Conservation (phyloP, 805 yeast species). For the Barnettozyma salicaria region DNA sequence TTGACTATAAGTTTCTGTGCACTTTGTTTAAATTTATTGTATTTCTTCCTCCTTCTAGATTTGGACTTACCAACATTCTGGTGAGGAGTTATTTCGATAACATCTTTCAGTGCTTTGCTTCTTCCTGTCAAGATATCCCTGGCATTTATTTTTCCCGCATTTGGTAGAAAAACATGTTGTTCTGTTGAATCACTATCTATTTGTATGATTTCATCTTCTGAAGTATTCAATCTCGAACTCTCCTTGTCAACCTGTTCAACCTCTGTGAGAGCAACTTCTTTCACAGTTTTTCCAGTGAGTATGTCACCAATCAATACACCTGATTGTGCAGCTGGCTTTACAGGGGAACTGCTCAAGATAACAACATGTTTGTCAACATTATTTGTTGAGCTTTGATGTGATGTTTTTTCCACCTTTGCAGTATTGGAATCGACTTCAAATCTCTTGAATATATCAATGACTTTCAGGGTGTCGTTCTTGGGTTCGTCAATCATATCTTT, state of each 20-base stretch:
- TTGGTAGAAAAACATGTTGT: too few relatives aligned
- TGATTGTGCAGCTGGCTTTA: conserved; percentile 1
- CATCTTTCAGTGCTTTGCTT: conserved; percentile 2
- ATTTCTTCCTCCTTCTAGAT: conserved; percentile 3
- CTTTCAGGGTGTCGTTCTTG: conserved; percentile 1
- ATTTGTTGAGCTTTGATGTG: background rate
- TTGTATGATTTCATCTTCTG: background rate
- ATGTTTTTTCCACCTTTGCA: too few relatives aligned
- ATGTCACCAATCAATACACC: conserved; percentile 17
- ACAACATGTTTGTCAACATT: background rate
- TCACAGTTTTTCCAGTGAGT: conserved; percentile 7
- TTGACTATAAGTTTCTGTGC: conserved; percentile 7
- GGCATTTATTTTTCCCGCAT: conserved; percentile 1
- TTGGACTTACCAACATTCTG: conserved; percentile 4
- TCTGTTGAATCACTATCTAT: background rate
- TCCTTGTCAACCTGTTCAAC: background rate
- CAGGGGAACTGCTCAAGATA: conserved; percentile 5
- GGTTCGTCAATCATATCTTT: background rate
- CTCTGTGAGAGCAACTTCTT: background rate
- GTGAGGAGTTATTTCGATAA: conserved; percentile 17
- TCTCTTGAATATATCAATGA: conserved; percentile 8
- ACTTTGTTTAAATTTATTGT: background rate
- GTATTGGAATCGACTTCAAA: too few relatives aligned
- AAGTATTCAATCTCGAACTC: background rate
- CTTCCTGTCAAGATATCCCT: conserved; percentile 2